Conservation (phyloP, 768 basidiomycete genomes). For the Boletus vinaceobasis region DNA sequence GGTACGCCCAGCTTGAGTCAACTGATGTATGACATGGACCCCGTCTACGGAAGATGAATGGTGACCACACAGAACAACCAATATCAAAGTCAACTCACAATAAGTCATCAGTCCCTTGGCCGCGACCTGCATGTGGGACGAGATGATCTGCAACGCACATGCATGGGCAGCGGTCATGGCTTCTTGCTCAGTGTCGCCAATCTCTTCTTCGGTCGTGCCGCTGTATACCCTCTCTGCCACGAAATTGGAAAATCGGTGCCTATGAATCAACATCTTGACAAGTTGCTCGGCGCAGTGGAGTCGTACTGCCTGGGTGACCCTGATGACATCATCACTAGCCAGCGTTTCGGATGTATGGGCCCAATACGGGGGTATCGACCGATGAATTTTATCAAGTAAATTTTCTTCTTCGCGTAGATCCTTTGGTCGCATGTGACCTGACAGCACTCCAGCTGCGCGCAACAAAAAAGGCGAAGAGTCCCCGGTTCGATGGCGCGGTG, state of each 20-base stretch:
- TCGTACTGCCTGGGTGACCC: conserved; percentile 85
- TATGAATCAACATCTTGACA: conserved; percentile 82
- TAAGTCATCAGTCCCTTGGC: conserved; percentile 92
- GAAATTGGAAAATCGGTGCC: conserved; percentile 78
- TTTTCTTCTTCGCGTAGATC: conserved; percentile 78
- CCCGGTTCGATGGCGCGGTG: conserved; percentile 52
- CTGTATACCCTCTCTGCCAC: conserved; percentile 63
- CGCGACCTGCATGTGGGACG: conserved; percentile 80
- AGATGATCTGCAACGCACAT: conserved; percentile 78
- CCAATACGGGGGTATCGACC: conserved; percentile 73
- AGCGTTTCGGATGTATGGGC: conserved; percentile 77
- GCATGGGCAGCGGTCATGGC: conserved; percentile 75
- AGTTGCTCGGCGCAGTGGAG: conserved; percentile 86
- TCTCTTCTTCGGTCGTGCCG: conserved; percentile 47
- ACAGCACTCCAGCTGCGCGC: conserved; percentile 66
- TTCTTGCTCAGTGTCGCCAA: conserved; percentile 67
- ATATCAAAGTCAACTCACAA: conserved; percentile 51
- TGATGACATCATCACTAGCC: conserved; percentile 79
- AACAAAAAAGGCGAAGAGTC: conserved; percentile 75
- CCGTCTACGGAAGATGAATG: conserved; percentile 55
- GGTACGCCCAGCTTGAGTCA: conserved; percentile 91
- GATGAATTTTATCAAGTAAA: conserved; percentile 75
- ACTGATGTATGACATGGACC: conserved; percentile 92
- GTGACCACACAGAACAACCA: conserved; percentile 5
- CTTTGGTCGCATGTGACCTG: conserved; percentile 56